A percentile compares a stretch with the other conserved stretches of the same genome.
phyloP scores from a whole-genome alignment of 1,284 basidiomycete genomes.

The Ganoderma leucocontextum region DNA sequence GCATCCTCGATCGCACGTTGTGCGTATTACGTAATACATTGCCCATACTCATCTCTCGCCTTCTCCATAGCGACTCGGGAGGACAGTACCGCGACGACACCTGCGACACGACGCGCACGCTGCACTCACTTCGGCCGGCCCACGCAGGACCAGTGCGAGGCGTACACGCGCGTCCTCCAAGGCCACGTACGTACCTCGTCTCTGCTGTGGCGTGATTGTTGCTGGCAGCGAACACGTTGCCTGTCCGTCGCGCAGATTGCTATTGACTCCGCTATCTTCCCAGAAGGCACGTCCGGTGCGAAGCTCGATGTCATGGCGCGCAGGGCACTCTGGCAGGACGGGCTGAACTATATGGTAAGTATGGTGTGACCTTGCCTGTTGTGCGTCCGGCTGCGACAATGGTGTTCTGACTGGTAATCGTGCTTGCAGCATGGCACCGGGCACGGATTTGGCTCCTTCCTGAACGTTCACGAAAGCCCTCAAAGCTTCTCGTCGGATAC shows the following conservation, averaged over 20 bases:
- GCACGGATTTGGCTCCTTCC: constrained; percentile 84
- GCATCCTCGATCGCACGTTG: background rate
- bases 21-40: background rate
- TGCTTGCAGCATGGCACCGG: constrained; percentile 78
- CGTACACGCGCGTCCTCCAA: constrained; percentile 94
- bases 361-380: constrained; percentile 35
- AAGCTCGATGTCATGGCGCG: constrained; percentile 89
- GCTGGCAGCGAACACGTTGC: constrained; percentile 22
- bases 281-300: constrained; percentile 83
- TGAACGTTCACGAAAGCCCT: constrained; percentile 82
- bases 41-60: constrained; percentile 27
- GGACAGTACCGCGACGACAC: constrained; percentile 92
- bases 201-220: constrained; percentile 15
- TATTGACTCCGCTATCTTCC: constrained; percentile 90
- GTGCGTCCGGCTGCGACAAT: background rate
- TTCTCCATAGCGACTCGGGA: constrained; percentile 76
- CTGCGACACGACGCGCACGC: constrained; percentile 91
- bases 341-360: constrained; percentile 78
- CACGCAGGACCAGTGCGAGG: constrained; percentile 83
- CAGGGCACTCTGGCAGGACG: constrained; percentile 88
- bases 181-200: constrained; percentile 78
- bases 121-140: constrained; percentile 93
- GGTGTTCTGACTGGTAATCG: constrained; percentile 22
- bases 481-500: constrained; percentile 74
- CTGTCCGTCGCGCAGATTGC: constrained; percentile 70